Conservation (phyloP, 768 basidiomycete genomes). For the Leccinum broughii region DNA sequence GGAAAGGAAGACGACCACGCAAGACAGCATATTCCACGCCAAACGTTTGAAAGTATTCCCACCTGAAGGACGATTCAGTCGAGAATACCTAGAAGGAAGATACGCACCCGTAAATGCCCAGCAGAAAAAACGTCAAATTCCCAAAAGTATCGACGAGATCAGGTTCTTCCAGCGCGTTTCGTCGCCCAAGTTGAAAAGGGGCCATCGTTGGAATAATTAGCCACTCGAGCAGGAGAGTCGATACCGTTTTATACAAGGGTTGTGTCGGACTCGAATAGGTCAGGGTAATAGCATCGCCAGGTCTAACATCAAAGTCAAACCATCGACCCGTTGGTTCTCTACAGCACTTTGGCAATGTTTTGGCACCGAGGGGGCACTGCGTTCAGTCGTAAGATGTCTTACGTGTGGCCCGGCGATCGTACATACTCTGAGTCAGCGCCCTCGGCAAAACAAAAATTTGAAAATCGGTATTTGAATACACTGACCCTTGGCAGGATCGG, state of each 20-base stretch:
- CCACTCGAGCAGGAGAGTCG: background rate
- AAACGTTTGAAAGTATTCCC: conserved; percentile 24
- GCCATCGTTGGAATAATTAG: conserved; percentile 12
- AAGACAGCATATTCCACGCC: conserved; percentile 25
- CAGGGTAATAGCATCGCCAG: background rate
- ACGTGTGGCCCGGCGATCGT: background rate
- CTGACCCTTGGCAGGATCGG: too few species aligned
- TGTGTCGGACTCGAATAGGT: background rate
- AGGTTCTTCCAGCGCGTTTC: conserved; percentile 13
- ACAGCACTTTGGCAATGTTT: background rate
- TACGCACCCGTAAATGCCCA: conserved; percentile 24
- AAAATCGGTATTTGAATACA: background rate
- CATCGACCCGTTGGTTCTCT: background rate
- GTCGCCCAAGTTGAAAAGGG: conserved; percentile 12
- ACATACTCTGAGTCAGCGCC: background rate
- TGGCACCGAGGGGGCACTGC: too few species aligned
- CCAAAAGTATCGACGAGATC: background rate
- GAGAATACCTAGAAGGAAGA: background rate
- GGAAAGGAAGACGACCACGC: conserved; percentile 21
- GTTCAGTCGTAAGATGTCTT: background rate
- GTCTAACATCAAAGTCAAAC: background rate
- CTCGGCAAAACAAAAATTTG: background rate
- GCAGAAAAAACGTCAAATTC: conserved; percentile 11
- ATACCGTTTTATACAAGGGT: background rate
- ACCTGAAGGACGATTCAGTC: conserved; percentile 12